phyloP scores from a whole-genome alignment of 2,329 filamentous ascomycete genomes.

The Rhynchosporium agropyri region DNA sequence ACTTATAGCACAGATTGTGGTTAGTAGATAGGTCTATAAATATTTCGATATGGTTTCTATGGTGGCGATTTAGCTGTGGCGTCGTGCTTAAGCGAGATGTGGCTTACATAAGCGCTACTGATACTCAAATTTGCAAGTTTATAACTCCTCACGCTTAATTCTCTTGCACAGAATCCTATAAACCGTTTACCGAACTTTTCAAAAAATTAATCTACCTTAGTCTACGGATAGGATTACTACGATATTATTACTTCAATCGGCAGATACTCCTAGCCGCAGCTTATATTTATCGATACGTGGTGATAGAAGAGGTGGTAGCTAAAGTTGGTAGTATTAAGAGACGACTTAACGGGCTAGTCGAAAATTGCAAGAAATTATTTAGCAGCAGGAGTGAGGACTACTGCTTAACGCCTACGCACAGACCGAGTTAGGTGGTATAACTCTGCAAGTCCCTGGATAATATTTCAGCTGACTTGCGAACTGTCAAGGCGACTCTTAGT shows the following conservation, averaged over 20 bases:
- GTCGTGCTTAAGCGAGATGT: slow-evolving; percentile 1
- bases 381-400: slow-evolving; percentile 10
- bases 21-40: background rate
- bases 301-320: slow-evolving; percentile 13
- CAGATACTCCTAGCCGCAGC: slow-evolving; percentile 3
- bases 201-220: background rate
- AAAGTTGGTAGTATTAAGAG: slow-evolving; percentile 20
- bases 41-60: background rate
- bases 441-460: slow-evolving; percentile 12
- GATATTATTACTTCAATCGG: background rate
- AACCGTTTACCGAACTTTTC: background rate
- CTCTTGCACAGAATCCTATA: slow-evolving; percentile 1
- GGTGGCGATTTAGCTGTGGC: background rate
- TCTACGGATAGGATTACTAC: background rate
- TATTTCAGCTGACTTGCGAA: slow-evolving; percentile 19
- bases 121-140: background rate
- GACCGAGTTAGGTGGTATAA: slow-evolving; percentile 14
- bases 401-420: slow-evolving; percentile 6
- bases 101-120: slow-evolving; percentile 6
- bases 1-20: background rate
- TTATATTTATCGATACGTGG: slow-evolving; percentile 6
- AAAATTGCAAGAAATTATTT: slow-evolving; percentile 18
- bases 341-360: slow-evolving; percentile 10
- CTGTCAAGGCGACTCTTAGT: slow-evolving; percentile 16
- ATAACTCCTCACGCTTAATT: background rate